Percentiles rank a stretch among this genome's conserved stretches.
These are phyloP conservation scores for Coccomyxa sp. DNA, from an alignment of 139 green algal species.

Conservation along the genomic window DNA sequence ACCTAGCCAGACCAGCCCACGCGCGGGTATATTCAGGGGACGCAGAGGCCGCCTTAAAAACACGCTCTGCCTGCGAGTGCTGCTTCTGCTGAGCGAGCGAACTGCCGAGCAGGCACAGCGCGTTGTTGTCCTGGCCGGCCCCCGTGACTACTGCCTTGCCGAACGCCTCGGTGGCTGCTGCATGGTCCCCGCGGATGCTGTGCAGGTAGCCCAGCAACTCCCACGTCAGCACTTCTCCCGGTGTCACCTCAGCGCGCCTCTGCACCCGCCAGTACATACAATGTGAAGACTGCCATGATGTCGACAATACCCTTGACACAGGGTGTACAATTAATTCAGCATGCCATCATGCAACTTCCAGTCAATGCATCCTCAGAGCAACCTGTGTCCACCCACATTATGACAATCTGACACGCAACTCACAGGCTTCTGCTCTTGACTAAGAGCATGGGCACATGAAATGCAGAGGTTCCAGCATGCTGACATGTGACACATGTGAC, in stretches of 20 bases:
- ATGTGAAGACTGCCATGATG: not conserved
- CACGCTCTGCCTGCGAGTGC: not conserved
- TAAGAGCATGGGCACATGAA: too few species aligned
- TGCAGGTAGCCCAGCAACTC: not conserved
- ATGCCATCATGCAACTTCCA: not conserved
- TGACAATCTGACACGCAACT: too few species aligned
- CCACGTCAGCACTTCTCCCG: not conserved
- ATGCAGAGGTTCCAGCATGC: too few species aligned
- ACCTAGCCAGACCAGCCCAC: not conserved
- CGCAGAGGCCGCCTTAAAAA: not conserved
- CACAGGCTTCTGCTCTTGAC: too few species aligned
- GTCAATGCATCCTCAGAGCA: not conserved
- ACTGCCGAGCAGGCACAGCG: not conserved
- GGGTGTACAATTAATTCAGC: not conserved
- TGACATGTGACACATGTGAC: too few species aligned
- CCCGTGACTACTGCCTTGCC: not conserved
- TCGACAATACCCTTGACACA: not conserved
- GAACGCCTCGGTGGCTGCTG: not conserved
- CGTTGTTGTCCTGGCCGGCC: not conserved
- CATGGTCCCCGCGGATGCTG: not conserved
- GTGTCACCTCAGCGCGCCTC: not conserved
- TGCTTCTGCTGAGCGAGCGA: not conserved
- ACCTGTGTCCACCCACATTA: not conserved
- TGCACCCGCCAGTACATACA: not conserved
- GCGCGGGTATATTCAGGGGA: too few species aligned